Conservation (phyloP, 1,284 basidiomycete genomes). For the Ceratobasidium sp. region DNA sequence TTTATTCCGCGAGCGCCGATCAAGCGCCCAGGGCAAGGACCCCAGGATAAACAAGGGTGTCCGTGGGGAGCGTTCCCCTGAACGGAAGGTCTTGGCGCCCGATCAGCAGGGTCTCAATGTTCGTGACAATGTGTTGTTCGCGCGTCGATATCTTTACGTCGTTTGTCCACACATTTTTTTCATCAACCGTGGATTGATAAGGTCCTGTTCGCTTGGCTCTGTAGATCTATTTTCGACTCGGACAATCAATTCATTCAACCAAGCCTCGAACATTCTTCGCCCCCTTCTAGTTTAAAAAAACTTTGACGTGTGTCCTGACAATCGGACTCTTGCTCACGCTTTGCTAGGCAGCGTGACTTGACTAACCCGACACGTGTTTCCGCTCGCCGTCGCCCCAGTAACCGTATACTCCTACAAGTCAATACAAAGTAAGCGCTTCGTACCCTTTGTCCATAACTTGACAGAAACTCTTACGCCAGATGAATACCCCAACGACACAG, state of each 20-base stretch:
- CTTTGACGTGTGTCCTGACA: neutral
- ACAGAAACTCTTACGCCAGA: constrained; percentile 12
- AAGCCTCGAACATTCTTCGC: neutral
- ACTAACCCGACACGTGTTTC: constrained; percentile 43
- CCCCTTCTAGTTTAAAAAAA: too few species aligned
- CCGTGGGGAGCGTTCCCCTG: too few species aligned
- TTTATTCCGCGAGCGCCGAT: neutral
- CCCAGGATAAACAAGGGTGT: too few species aligned
- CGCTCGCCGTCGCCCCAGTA: constrained; percentile 35
- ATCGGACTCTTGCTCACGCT: constrained; percentile 5
- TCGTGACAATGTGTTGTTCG: neutral
- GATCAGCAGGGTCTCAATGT: constrained; percentile 14
- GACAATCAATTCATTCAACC: neutral
- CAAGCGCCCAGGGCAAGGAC: neutral
- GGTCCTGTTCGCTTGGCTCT: neutral
- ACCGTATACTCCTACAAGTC: constrained; percentile 40
- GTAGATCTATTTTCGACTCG: neutral
- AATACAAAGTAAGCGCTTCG: neutral
- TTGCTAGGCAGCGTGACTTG: constrained; percentile 41
- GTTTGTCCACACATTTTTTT: neutral
- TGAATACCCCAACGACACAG: constrained; percentile 41
- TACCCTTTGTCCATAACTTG: neutral
- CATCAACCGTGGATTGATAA: neutral
- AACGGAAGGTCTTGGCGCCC: constrained; percentile 17
- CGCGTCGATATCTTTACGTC: neutral